phyloP scores from a whole-genome alignment of 2,329 filamentous ascomycete genomes.

The Aspergillus versicolor region DNA sequence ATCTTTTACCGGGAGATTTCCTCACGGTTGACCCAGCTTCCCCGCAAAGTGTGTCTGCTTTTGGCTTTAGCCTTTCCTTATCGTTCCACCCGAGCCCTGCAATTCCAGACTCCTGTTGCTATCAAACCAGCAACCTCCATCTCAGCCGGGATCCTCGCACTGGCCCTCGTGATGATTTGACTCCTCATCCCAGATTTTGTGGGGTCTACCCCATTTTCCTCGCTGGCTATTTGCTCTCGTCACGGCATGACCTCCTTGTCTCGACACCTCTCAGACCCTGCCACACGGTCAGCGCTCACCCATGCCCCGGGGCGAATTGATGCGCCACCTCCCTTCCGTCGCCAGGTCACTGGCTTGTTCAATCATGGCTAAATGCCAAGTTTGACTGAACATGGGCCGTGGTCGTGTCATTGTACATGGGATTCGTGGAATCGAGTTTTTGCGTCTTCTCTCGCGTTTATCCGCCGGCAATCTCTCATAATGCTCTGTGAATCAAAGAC shows the following conservation, averaged over 20 bases:
- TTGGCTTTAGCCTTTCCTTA: not conserved
- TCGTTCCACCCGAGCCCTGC: not conserved
- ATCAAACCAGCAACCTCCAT: conserved; percentile 1
- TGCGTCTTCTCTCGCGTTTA: conserved; percentile 15
- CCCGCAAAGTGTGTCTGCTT: conserved; percentile 3
- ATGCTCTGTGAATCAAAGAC: not conserved
- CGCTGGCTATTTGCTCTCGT: not conserved
- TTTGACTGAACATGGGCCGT: not conserved
- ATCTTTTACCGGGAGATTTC: conserved; percentile 65
- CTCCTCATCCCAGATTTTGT: conserved; percentile 1
- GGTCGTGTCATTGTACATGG: not conserved
- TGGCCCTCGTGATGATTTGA: not conserved
- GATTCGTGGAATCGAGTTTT: conserved; percentile 25
- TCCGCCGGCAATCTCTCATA: conserved; percentile 6
- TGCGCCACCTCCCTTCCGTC: conserved; percentile 5
- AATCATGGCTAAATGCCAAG: conserved; percentile 5
- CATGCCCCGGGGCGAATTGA: conserved; percentile 14
- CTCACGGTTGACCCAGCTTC: conserved; percentile 49
- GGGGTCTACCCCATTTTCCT: conserved; percentile 1
- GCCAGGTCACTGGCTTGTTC: not conserved
- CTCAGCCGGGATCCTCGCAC: not conserved
- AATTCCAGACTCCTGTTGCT: not conserved
- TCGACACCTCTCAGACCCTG: not conserved
- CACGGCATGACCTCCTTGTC: conserved; percentile 4
- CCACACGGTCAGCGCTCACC: not conserved